These are phyloP conservation scores for Leccinum disarticulatum DNA, from an alignment of 768 basidiomycete genomes.

Conservation along the genomic window DNA sequence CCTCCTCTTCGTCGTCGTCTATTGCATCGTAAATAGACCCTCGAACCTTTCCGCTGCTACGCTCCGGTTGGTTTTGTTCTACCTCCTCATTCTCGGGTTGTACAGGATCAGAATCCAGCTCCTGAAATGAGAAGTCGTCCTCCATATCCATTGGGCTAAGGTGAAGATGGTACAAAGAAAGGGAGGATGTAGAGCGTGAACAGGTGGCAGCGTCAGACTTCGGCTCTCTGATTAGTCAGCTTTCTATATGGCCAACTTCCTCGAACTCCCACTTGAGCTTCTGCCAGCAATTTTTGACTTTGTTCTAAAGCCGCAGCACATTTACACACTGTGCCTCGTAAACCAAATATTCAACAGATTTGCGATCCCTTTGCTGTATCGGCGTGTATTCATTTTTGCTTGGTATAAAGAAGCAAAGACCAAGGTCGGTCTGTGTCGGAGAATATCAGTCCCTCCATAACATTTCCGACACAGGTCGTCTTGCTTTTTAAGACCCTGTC, in stretches of 20 bases:
- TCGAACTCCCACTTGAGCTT: slow-evolving; percentile 66
- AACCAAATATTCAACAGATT: slow-evolving; percentile 54
- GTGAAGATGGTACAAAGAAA: slow-evolving; percentile 33
- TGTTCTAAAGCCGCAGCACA: slow-evolving; percentile 51
- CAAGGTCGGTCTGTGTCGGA: slow-evolving; percentile 41
- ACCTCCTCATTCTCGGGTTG: slow-evolving; percentile 39
- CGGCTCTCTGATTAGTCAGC: slow-evolving; percentile 26
- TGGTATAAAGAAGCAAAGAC: slow-evolving; percentile 69
- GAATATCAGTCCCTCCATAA: background rate
- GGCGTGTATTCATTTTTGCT: slow-evolving; percentile 58
- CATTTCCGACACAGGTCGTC: slow-evolving; percentile 44
- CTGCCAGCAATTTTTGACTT: slow-evolving; percentile 54
- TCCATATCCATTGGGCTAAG: slow-evolving; percentile 25
- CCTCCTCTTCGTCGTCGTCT: slow-evolving; percentile 48
- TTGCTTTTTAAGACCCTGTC: slow-evolving; percentile 64
- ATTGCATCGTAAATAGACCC: slow-evolving; percentile 37
- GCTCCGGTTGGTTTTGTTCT: slow-evolving; percentile 22
- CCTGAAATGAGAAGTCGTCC: slow-evolving; percentile 35
- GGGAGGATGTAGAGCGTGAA: background rate
- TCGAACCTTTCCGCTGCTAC: slow-evolving; percentile 25
- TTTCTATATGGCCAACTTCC: slow-evolving; percentile 44
- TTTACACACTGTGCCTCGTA: slow-evolving; percentile 55
- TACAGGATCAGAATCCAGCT: slow-evolving; percentile 28
- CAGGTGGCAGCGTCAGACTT: background rate
- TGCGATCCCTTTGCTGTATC: slow-evolving; percentile 54